These are phyloP conservation scores for Exophiala spinifera DNA, from an alignment of 2,329 filamentous ascomycete genomes.

Conservation along the genomic window DNA sequence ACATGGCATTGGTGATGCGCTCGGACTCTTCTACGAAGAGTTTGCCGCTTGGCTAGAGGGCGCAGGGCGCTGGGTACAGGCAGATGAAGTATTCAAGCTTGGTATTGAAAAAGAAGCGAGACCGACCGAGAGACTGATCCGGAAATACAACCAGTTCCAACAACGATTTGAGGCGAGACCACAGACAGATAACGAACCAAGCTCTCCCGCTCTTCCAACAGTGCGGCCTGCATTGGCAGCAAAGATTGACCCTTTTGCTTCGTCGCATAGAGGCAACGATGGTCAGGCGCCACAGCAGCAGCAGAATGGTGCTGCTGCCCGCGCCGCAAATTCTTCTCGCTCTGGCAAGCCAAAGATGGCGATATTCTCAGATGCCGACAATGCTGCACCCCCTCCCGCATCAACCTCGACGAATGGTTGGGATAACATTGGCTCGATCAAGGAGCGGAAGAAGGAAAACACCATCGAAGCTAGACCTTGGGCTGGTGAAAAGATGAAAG, in stretches of 20 bases:
- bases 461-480: slow-evolving; percentile 79
- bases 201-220: slow-evolving; percentile 80
- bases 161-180: slow-evolving; percentile 68
- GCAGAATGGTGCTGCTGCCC: slow-evolving; percentile 38
- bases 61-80: slow-evolving; percentile 79
- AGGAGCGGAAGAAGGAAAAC: slow-evolving; percentile 93
- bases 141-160: slow-evolving; percentile 93
- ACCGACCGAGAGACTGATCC: slow-evolving; percentile 72
- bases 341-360: slow-evolving; percentile 76
- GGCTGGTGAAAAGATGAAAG: slow-evolving; percentile 87
- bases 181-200: slow-evolving; percentile 62
- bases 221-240: slow-evolving; percentile 78
- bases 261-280: slow-evolving; percentile 51
- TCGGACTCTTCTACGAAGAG: slow-evolving; percentile 95
- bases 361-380: slow-evolving; percentile 80
- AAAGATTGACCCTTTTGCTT: slow-evolving; percentile 78
- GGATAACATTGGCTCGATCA: slow-evolving; percentile 85
- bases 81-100: slow-evolving; percentile 87
- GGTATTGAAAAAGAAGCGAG: slow-evolving; percentile 86
- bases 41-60: slow-evolving; percentile 91
- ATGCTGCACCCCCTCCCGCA: slow-evolving; percentile 55
- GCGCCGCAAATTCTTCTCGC: slow-evolving; percentile 54
- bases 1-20: slow-evolving; percentile 77
- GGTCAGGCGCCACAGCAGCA: slow-evolving; percentile 62
- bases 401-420: slow-evolving; percentile 66